Conservation (phyloP, 768 basidiomycete species). For the Lactarius hengduanensis region DNA sequence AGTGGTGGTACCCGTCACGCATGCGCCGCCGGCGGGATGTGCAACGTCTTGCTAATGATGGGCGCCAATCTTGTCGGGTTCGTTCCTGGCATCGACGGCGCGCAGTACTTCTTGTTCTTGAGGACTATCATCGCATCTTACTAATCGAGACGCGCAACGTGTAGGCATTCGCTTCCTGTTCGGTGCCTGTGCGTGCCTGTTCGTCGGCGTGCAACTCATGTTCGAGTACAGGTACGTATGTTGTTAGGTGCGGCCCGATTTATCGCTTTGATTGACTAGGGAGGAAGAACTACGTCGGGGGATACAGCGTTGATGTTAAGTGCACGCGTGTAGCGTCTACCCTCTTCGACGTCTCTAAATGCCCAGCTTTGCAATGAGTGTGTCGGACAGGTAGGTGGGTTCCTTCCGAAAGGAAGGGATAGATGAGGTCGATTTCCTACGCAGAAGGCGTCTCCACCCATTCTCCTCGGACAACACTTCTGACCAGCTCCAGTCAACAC, state of each 20-base stretch:
- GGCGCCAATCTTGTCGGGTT: constrained; percentile 93
- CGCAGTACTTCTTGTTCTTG: constrained; percentile 41
- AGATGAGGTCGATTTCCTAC: too few relatives aligned
- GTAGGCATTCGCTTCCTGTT: constrained; percentile 67
- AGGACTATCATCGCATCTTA: too few relatives aligned
- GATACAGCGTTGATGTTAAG: constrained; percentile 26
- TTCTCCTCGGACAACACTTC: too few relatives aligned
- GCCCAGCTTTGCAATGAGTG: background rate
- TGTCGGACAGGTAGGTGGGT: background rate
- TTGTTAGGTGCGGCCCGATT: background rate
- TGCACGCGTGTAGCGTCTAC: background rate
- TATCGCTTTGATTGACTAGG: constrained; percentile 21
- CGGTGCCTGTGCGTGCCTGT: constrained; percentile 60
- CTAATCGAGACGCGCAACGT: background rate
- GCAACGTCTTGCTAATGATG: constrained; percentile 89
- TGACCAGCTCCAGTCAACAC: too few relatives aligned
- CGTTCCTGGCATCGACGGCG: constrained; percentile 83
- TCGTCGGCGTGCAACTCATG: constrained; percentile 87
- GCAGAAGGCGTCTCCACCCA: too few relatives aligned
- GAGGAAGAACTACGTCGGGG: constrained; percentile 36
- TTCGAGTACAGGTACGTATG: constrained; percentile 86
- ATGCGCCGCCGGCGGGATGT: constrained; percentile 75
- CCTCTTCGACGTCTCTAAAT: background rate
- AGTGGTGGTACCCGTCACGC: constrained; percentile 82
- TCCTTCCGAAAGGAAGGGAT: too few relatives aligned